Evolutionary conservation across 345 rosid species (phyloP), one percentile per base, ranked within the genome.

Genomic region (Schrenkiella parvula): DNA sequence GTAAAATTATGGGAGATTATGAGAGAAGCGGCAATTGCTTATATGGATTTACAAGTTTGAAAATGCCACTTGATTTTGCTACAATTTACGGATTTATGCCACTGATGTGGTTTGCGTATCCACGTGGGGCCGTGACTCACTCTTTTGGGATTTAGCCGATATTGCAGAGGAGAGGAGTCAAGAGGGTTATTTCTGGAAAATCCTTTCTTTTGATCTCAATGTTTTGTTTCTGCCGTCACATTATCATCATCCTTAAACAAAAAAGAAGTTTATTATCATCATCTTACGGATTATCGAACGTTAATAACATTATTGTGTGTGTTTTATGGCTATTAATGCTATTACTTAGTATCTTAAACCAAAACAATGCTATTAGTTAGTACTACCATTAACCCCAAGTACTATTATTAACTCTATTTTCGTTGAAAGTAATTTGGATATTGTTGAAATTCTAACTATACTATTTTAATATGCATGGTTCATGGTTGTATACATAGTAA

Each of bases 121-220:
- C 80, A 55, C 75, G 75, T 76, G 80, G 71, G 79, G 23, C 54
- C 71, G 23, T 76, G 75, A 76, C 80, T 70, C 79, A 60, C 64
- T 75, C 74, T 68, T 75, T 75, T 68, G 74, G 69, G 50, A 18
- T 51, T 60, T 68, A 10, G 62, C 56, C 1, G 5, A 23, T 26
- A 64, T 73, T 46, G 31, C 65, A 44, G 8, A 25, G 22, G 59
- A n/a, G 25, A 4, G 28, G 23, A 55, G 35, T 3, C 11, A 0
- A 4, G 26, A 43, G 57, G 64, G 53, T 37, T 57, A 57, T 28
- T 73, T 48, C 14, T 26, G 71, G 65, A 14, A 62, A 13, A 4
- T 55, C 32, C 12, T 26, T 12, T 34, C 6, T 5, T 43, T 54
- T n/a, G n/a, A n/a, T 34, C 23, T 53, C 26, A 14, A 52, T 15